Base-by-base conservation (phyloP, 192 early-diverging fungal genomes). In the Chytriomyces sp. region DNA sequence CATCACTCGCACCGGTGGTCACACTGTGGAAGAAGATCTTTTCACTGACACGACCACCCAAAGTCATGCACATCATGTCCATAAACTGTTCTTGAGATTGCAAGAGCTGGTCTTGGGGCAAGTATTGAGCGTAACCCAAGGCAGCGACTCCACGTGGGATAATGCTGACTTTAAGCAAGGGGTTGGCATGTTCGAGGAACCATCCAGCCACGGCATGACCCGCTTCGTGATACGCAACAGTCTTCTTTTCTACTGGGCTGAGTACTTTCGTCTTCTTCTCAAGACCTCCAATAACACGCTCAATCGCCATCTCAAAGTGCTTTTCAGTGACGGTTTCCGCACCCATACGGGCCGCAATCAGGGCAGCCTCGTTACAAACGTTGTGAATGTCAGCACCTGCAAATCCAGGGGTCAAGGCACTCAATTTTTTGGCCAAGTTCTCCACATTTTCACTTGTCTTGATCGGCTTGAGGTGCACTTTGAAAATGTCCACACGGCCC, bases 141-240 rank as follows among this genome's bases (percentile, higher is more conserved):
- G 98, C 98, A 23, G 91, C 96, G 45, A 90, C 84, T 45, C 98
- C 97, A 75, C 98, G 92, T 46, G 98, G 98, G 79, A 99, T 99
- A 78, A 99, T 98, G 64, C 95, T 96, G 6, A 99, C 98, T 86
- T 98, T 98, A 60, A 99, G 86, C 61, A 99, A 84, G 20, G 98
- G 98, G 84, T 97, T 94, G 0, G 98, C 96, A 75, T 96, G 91
- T 74, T 96, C 89, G 69, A 99, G 86, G 80, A 94, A 99, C 98
- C 98, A 99, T 45, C 98, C 98, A 13, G 92, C 94, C 68, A 99
- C 95, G 44, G 98, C 98, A 80, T 99, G 98, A 0, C 98, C 98
- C 18, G 98, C 98, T 87, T 99, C 98, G 84, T 99, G 98, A 83
- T 99, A 97, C 8, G 98, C 98, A 48, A 99, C 96, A 26, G 95